Base-by-base conservation (phyloP, 345 rosid genomes). In the Excoecaria cochinchinensis region DNA sequence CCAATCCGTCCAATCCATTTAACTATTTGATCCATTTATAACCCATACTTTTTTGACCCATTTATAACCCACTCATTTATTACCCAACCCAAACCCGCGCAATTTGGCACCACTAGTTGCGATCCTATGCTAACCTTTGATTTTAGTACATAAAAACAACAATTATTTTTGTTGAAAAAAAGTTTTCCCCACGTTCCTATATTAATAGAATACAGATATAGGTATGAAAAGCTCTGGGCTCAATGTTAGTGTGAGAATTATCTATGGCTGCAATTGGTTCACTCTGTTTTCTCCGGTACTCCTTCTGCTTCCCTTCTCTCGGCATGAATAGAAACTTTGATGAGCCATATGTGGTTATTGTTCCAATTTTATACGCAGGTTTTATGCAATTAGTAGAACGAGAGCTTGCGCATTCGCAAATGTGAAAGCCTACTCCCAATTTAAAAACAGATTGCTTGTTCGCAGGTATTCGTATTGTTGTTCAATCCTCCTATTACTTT, bases 341-440 rank as follows among this genome's bases (percentile, higher is more conserved):
- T 21, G 36, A 31, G 55, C 64, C 12, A 25, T 59, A 22, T 22
- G 51, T 76, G 75, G 76, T 72, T 76, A 7, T 31, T 24, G 15
- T 3, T 61, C 71, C 38, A 62, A 59, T 67, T 78, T 82, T 56
- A 1, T 65, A 12, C 62, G 68, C 90, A 92, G 95, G 70, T 86
- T 71, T 72, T 83, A 57, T 75, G 79, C 80, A 47, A 70, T 83
- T 64, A 79, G 51, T 75, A 70, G 51, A 75, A 69, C 60, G 13
- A 80, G 80, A 69, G 76, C 79, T 67, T 76, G 59, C 61, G 76
- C 79, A 70, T 76, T 63, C 61, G 74, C 84, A 53, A 80, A 69
- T 52, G 53, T 78, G 73, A 82, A 78, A 69, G 9, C 74, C 52
- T 63, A 69, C 77, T 73, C 70, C 74, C 67, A 15, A 31, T 38